Evolutionary conservation across 169 alveolate species (phyloP), one percentile per base, ranked within the genome.

Genomic region (Plasmodium fragile): DNA sequence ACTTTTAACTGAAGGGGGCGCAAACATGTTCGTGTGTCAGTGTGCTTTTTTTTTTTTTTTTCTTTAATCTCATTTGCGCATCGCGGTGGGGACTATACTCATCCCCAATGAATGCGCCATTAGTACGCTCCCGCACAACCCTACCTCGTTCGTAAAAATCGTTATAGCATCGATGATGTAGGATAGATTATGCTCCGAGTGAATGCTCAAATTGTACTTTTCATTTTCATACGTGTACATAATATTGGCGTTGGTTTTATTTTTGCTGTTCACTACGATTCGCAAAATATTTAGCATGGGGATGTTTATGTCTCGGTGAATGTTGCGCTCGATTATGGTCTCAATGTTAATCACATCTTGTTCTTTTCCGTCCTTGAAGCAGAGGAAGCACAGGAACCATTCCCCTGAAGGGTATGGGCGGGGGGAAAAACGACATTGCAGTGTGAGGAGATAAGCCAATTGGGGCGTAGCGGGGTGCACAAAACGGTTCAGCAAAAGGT

Each of bases 161-260:
- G 94, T 91, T 43, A 91, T 91, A 34, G 94, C 94, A 43, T 91
- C 94, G 28, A 91, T 91, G 39, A 91, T 91, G 55, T 91, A 91
- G 8, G 82, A 91, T 3, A 91, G 92, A 45, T 91, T 22, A 3
- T 69, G 22, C 39, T 91, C 81, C 25, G 94, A 91, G 77, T 91
- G 94, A 18, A 91, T 91, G 36, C 92, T 69, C 59, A 91, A 70
- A 45, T 69, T 36, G 55, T 91, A 91, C 41, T 80, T 91, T 55
- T 69, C 94, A 69, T 80, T 81, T 73, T 49, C 92, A 81, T 91
- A 91, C 22, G 92, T 65, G 53, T 91, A 91, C 34, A 91, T 91
- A 65, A 91, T 91, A 30, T 25, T 80, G 5, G 94, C 94, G 41
- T 91, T 91, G 34, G 94, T 91, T 36, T 91, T 81, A 36, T 91